These are phyloP conservation scores for Oryza glumipatula DNA, from an alignment of 176 grass and related monocot species.

Conservation along the genomic window DNA sequence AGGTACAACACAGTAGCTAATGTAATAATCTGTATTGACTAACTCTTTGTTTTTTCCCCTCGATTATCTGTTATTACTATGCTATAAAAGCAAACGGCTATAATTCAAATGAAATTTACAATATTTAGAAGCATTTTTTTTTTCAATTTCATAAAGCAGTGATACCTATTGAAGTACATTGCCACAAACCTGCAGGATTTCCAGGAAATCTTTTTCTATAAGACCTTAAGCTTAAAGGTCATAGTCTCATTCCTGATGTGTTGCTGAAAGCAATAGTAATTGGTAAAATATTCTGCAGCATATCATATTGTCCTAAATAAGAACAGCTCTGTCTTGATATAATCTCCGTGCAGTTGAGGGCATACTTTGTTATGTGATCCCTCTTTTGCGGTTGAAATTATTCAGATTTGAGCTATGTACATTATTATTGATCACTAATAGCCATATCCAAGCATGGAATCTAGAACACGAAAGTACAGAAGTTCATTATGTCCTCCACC, in stretches of 20 bases:
- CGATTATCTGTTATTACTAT: not conserved
- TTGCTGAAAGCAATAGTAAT: slow-evolving; percentile 4
- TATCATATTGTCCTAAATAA: not conserved
- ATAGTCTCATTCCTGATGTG: no score
- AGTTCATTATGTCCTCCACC: not conserved
- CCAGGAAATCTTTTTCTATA: not conserved
- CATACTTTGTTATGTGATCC: not conserved
- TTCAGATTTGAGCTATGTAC: not conserved
- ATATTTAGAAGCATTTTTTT: not conserved
- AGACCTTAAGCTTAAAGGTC: not conserved
- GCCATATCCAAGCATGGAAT: slow-evolving; percentile 4
- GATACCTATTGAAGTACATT: not conserved
- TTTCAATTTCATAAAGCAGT: not conserved
- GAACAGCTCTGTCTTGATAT: not conserved
- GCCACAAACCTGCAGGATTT: not conserved
- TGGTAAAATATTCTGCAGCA: not conserved
- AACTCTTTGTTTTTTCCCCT: no score
- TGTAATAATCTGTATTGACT: no score
- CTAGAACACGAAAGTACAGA: slow-evolving; percentile 20
- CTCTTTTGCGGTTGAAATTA: not conserved
- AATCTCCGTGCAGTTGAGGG: not conserved
- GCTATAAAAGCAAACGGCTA: not conserved
- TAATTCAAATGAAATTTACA: not conserved
- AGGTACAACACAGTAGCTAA: not conserved
- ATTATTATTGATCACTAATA: slow-evolving; percentile 18